These are phyloP conservation scores for Nigrograna mackinnonii DNA, from an alignment of 2,329 filamentous ascomycete species.

Conservation along the genomic window DNA sequence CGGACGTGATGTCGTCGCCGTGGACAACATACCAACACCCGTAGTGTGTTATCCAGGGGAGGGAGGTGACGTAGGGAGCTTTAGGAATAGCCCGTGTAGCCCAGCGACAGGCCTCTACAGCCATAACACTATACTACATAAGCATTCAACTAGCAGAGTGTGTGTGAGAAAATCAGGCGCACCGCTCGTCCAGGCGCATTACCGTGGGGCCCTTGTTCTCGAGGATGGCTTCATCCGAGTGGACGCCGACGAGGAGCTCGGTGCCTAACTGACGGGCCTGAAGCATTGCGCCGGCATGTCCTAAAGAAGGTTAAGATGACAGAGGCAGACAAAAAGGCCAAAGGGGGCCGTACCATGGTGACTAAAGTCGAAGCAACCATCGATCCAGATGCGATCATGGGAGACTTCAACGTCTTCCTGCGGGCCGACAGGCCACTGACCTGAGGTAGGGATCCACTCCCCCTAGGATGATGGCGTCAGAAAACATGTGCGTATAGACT, in stretches of 20 bases:
- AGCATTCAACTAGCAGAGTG: conserved; percentile 2
- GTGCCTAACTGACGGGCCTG: conserved; percentile 90
- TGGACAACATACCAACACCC: conserved; percentile 96
- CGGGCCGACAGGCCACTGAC: conserved; percentile 67
- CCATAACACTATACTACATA: conserved; percentile 66
- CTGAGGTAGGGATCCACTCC: conserved; percentile 53
- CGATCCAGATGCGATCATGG: conserved; percentile 88
- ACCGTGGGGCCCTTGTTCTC: conserved; percentile 98
- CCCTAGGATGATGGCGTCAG: conserved; percentile 22
- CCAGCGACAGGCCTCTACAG: conserved; percentile 95
- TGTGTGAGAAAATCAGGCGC: conserved; percentile 22
- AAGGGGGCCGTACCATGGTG: conserved; percentile 71
- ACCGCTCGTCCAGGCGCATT: conserved; percentile 90
- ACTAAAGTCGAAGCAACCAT: conserved; percentile 99
- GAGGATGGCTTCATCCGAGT: conserved; percentile 93
- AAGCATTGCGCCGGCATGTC: conserved; percentile 95
- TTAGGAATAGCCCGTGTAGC: conserved; percentile 80
- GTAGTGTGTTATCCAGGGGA: conserved; percentile 93
- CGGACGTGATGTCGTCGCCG: conserved; percentile 95
- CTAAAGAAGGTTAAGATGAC: conserved; percentile 48
- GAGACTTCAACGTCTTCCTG: conserved; percentile 62
- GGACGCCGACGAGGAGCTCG: conserved; percentile 88
- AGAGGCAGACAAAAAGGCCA: conserved; percentile 3
- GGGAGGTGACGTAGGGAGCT: conserved; percentile 91
- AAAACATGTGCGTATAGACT: neutral